phyloP scores from a whole-genome alignment of 441 rosid species.

The Adansonia gregorii region DNA sequence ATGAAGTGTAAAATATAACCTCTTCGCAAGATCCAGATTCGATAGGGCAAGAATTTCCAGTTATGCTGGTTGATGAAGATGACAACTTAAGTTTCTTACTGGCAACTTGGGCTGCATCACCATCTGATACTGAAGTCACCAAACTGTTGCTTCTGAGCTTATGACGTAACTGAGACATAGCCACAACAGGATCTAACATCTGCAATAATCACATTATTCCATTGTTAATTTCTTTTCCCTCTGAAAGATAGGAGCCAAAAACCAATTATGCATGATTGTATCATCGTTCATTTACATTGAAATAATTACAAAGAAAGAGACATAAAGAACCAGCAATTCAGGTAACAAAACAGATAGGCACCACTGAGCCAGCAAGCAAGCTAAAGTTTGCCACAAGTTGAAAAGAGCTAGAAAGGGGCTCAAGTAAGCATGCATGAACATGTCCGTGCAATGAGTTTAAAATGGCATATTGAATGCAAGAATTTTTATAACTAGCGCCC shows the following conservation, averaged over 20 bases:
- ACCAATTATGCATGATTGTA: background rate
- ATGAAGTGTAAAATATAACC: constrained; percentile 32
- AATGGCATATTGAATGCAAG: background rate
- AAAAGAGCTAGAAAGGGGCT: background rate
- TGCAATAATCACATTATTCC: constrained; percentile 33
- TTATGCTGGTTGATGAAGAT: constrained; percentile 34
- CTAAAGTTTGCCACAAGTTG: background rate
- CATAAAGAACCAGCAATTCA: background rate
- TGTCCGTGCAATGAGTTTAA: background rate
- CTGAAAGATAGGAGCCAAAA: constrained; percentile 2
- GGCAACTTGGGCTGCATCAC: constrained; percentile 30
- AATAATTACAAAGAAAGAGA: background rate
- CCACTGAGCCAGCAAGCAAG: background rate
- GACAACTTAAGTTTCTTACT: constrained; percentile 41
- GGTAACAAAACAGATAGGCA: background rate
- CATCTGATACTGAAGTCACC: constrained; percentile 27
- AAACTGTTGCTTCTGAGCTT: constrained; percentile 36
- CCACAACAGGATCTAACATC: constrained; percentile 55
- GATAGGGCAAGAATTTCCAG: constrained; percentile 28
- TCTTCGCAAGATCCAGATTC: constrained; percentile 35
- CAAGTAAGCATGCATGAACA: background rate
- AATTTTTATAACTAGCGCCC: background rate
- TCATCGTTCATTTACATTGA: background rate
- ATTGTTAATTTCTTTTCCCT: constrained; percentile 6
- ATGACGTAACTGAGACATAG: constrained; percentile 38